Conservation (phyloP, 345 rosid genomes). For the Raphanus sativus region DNA sequence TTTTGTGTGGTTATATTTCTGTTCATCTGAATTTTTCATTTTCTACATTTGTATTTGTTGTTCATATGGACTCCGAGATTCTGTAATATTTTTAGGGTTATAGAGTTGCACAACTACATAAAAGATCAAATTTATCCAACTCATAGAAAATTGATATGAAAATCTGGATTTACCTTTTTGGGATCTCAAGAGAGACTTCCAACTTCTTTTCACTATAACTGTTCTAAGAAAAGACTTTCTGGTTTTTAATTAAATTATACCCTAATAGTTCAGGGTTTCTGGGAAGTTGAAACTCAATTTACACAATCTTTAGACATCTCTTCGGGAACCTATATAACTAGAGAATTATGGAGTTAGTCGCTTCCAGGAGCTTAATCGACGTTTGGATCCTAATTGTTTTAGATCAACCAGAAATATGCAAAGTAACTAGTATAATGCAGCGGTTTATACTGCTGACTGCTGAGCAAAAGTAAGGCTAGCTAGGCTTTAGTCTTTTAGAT, state of each 20-base stretch:
- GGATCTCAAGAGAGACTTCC: conserved; percentile 25
- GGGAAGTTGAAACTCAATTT: conserved; percentile 1
- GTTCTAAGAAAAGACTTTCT: conserved; percentile 1
- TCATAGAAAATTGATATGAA: not conserved
- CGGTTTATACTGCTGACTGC: not conserved
- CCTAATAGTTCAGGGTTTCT: conserved; percentile 26
- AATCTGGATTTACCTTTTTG: not conserved
- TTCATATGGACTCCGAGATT: not conserved
- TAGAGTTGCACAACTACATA: not conserved
- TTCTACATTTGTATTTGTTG: not conserved
- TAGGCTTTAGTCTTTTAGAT: not conserved
- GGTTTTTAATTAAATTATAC: not conserved
- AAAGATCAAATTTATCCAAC: conserved; percentile 4
- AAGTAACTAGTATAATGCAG: not conserved
- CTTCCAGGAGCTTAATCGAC: not conserved
- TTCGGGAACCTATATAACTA: not conserved
- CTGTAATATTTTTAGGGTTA: conserved; percentile 2
- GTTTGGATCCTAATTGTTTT: not conserved
- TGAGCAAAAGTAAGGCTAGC: not conserved
- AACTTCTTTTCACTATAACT: not conserved
- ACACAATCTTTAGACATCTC: not conserved
- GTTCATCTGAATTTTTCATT: conserved; percentile 7
- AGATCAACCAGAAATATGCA: not conserved
- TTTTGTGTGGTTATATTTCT: not conserved
- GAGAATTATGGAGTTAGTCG: not conserved